These are phyloP conservation scores for Kernera saxatilis DNA, from an alignment of 345 rosid genomes.

Conservation along the genomic window DNA sequence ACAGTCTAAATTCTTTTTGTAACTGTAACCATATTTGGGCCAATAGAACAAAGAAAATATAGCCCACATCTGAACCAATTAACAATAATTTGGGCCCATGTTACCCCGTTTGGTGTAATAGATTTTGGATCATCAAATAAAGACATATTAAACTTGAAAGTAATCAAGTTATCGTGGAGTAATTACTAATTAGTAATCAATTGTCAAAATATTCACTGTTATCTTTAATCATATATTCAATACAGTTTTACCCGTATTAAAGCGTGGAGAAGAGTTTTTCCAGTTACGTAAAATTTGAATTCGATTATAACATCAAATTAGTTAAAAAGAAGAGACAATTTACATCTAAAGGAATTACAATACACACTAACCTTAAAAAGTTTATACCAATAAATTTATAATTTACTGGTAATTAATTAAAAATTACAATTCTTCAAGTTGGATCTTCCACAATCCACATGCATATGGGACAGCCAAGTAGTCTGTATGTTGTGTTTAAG, in stretches of 20 bases:
- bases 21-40: not conserved
- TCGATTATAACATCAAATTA: not conserved
- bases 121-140: not conserved
- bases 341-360: not conserved
- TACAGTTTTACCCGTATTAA: not conserved
- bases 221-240: not conserved
- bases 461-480: slow-evolving; percentile 12
- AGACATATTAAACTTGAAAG: not conserved
- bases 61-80: not conserved
- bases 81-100: not conserved
- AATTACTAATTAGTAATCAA: not conserved
- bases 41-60: not conserved
- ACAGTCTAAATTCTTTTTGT: not conserved
- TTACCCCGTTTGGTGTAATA: not conserved
- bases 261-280: not conserved
- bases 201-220: not conserved
- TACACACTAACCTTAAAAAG: not conserved
- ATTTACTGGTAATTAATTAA: not conserved
- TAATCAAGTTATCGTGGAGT: not conserved
- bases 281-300: not conserved
- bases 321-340: not conserved
- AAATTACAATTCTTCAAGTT: not conserved
- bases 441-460: slow-evolving; percentile 13
- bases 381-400: not conserved
- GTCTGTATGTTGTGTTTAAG: not conserved